phyloP scores from a whole-genome alignment of 352 stramenopile species.

The Aphanomyces euteiches region DNA sequence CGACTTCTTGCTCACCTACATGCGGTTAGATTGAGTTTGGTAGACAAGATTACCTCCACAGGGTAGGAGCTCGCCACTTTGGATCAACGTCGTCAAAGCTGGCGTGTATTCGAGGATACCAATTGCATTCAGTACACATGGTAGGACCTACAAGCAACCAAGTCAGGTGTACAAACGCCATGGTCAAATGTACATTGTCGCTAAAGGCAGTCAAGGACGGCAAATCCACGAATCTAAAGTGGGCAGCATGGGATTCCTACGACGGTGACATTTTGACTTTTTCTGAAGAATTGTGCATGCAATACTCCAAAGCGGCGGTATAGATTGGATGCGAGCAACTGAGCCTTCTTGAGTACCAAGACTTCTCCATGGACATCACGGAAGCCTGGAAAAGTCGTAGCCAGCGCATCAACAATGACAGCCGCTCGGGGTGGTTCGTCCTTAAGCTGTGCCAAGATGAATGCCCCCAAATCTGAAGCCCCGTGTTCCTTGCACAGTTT shows the following conservation, averaged over 20 bases:
- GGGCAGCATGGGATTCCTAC: slow-evolving; percentile 44
- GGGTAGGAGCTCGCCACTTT: slow-evolving; percentile 33
- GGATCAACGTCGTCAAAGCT: slow-evolving; percentile 49
- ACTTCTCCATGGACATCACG: slow-evolving; percentile 54
- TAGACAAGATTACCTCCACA: slow-evolving; percentile 44
- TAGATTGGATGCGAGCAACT: slow-evolving; percentile 50
- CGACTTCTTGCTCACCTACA: slow-evolving; percentile 43
- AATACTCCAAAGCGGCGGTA: slow-evolving; percentile 65
- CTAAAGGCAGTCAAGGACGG: slow-evolving; percentile 55
- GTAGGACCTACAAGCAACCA: slow-evolving; percentile 44
- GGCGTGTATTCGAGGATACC: slow-evolving; percentile 66
- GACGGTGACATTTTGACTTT: neutral
- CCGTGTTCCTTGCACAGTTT: slow-evolving; percentile 52
- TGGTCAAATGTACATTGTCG: slow-evolving; percentile 49
- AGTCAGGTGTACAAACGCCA: slow-evolving; percentile 8
- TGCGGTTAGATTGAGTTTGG: neutral
- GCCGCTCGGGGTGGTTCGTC: slow-evolving; percentile 40
- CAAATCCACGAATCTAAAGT: slow-evolving; percentile 59
- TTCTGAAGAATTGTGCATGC: no score
- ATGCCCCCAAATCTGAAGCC: slow-evolving; percentile 64
- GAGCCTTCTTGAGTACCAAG: slow-evolving; percentile 69
- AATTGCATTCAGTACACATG: slow-evolving; percentile 65
- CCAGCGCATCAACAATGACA: slow-evolving; percentile 52
- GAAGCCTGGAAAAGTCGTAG: slow-evolving; percentile 62
- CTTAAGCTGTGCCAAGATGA: slow-evolving; percentile 43